Percentiles rank a stretch among this genome's conserved stretches.
phyloP scores from a whole-genome alignment of 371 early-diverging fungal genomes.

The Caulochytrium protostelioides region DNA sequence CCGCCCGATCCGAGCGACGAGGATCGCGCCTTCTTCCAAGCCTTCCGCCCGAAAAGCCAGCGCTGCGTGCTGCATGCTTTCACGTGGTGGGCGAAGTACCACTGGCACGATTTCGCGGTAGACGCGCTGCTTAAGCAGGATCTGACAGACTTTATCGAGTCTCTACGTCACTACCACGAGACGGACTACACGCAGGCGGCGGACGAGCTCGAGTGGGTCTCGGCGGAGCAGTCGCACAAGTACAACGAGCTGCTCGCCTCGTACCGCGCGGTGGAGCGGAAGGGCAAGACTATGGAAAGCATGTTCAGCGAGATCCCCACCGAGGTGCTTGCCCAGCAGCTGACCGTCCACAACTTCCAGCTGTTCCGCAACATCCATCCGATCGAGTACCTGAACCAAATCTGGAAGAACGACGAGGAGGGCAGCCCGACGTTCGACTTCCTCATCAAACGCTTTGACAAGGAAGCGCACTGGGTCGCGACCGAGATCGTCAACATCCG shows the following conservation, averaged over 20 bases:
- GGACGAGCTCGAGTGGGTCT: slow-evolving; percentile 1
- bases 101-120: slow-evolving; percentile 32
- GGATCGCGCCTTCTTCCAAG: slow-evolving; percentile 18
- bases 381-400: slow-evolving; percentile 27
- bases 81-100: slow-evolving; percentile 21
- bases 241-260: slow-evolving; percentile 16
- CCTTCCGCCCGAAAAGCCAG: not conserved
- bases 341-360: slow-evolving; percentile 25
- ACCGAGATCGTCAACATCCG: slow-evolving; percentile 21
- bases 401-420: slow-evolving; percentile 23
- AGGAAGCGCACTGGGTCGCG: slow-evolving; percentile 32
- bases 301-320: slow-evolving; percentile 11
- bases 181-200: slow-evolving; percentile 6
- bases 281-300: slow-evolving; percentile 3
- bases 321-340: slow-evolving; percentile 19
- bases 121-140: slow-evolving; percentile 11
- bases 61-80: slow-evolving; percentile 9
- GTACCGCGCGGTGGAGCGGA: slow-evolving; percentile 5
- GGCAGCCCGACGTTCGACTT: slow-evolving; percentile 17
- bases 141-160: slow-evolving; percentile 18
- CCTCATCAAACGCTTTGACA: slow-evolving; percentile 29
- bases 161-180: slow-evolving; percentile 5
- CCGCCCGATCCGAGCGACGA: slow-evolving; percentile 17
- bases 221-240: slow-evolving; percentile 3
- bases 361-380: slow-evolving; percentile 28